phyloP scores from a whole-genome alignment of 208 protist species.

The Trypanosoma congolense region DNA sequence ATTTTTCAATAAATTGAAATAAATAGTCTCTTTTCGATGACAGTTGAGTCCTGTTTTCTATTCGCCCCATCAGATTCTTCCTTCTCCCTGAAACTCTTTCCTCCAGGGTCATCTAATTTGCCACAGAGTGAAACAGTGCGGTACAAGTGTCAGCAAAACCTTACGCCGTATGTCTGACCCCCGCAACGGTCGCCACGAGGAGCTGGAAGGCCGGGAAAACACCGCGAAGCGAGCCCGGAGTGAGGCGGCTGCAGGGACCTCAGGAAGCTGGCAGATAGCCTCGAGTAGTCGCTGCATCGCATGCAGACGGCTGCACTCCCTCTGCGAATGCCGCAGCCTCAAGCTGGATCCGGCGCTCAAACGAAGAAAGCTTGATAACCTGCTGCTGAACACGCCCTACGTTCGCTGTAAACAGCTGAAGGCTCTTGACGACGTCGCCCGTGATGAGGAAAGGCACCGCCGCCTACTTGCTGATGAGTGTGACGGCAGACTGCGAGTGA shows the following conservation, averaged over 20 bases:
- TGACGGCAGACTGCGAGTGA: slow-evolving; percentile 18
- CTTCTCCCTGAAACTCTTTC: too few relatives aligned
- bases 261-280: slow-evolving; percentile 55
- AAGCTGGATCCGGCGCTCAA: slow-evolving; percentile 45
- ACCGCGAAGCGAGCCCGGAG: slow-evolving; percentile 15
- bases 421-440: slow-evolving; percentile 34
- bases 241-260: slow-evolving; percentile 12
- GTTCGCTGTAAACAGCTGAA: slow-evolving; percentile 62
- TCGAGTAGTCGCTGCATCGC: slow-evolving; percentile 64
- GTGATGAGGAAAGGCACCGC: slow-evolving; percentile 52
- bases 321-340: slow-evolving; percentile 37
- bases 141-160: neutral
- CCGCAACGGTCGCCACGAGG: neutral
- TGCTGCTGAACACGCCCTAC: slow-evolving; percentile 71
- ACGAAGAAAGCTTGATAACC: slow-evolving; percentile 47
- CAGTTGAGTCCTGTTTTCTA: too few relatives aligned
- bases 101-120: too few relatives aligned
- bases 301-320: slow-evolving; percentile 39
- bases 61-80: too few relatives aligned
- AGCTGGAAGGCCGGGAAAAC: slow-evolving; percentile 15
- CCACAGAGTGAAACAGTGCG: neutral
- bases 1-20: too few relatives aligned
- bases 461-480: slow-evolving; percentile 29
- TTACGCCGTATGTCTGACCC: slow-evolving; percentile 12
- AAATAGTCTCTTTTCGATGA: too few relatives aligned